Conservation (phyloP, 1,284 basidiomycete species). For the Sporisorium reilianum region DNA sequence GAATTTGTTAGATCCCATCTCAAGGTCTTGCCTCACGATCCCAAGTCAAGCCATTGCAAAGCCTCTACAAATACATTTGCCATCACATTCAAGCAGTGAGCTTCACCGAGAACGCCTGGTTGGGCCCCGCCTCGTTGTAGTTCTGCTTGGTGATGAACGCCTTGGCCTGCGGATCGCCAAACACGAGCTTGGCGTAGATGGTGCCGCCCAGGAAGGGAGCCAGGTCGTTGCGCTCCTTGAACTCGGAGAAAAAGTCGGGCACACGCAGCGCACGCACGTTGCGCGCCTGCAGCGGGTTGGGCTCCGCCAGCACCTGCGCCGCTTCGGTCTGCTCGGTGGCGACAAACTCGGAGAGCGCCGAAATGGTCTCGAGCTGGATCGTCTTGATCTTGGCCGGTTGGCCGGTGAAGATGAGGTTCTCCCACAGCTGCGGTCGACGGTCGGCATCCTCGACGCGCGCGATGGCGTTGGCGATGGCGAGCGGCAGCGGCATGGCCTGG, state of each 20-base stretch:
- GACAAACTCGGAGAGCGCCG: constrained; percentile 44
- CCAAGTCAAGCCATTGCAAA: constrained; percentile 22
- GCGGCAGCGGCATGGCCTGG: constrained; percentile 42
- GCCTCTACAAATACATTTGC: constrained; percentile 30
- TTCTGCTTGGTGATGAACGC: constrained; percentile 64
- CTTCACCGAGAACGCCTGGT: constrained; percentile 46
- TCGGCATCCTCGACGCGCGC: constrained; percentile 53
- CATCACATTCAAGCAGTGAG: constrained; percentile 14
- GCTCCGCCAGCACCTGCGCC: constrained; percentile 58
- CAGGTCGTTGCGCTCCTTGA: constrained; percentile 67
- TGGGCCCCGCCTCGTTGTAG: constrained; percentile 66
- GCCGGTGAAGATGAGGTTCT: constrained; percentile 64
- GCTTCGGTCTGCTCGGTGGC: constrained; percentile 54
- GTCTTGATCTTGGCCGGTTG: constrained; percentile 54
- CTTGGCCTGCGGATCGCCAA: constrained; percentile 60
- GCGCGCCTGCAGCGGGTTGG: constrained; percentile 59
- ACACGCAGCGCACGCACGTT: constrained; percentile 61
- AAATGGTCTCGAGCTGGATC: constrained; percentile 54
- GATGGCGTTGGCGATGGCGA: constrained; percentile 50
- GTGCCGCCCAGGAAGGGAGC: constrained; percentile 66
- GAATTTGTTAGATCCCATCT: constrained; percentile 17
- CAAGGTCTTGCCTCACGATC: too few species aligned
- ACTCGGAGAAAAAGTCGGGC: constrained; percentile 68
- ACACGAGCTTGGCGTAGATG: constrained; percentile 67
- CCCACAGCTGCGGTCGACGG: constrained; percentile 62